Evolutionary conservation across 805 yeast species (phyloP).

Genomic region (Lipomyces chichibuensis): DNA sequence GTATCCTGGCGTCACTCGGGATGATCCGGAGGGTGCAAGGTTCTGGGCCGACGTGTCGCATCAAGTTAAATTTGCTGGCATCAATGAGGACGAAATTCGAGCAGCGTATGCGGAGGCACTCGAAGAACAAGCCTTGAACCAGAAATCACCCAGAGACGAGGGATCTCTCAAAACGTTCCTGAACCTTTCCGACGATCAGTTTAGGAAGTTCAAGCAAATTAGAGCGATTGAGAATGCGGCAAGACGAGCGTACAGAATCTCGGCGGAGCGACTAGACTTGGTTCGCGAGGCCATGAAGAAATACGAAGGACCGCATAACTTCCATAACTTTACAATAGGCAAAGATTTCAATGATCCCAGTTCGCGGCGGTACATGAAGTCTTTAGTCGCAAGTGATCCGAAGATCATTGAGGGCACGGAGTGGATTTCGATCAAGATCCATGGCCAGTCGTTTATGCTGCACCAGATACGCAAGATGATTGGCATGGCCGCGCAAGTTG

Average conservation of each 20-base stretch:
- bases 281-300: constrained; percentile 70
- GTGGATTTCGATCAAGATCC: constrained; percentile 94
- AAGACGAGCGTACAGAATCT: constrained; percentile 70
- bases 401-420: constrained; percentile 91
- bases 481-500: constrained; percentile 85
- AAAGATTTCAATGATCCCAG: constrained; percentile 81
- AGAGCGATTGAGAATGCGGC: constrained; percentile 66
- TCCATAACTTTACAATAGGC: constrained; percentile 87
- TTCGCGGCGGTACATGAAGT: constrained; percentile 79
- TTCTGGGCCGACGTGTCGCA: constrained; percentile 24
- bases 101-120: constrained; percentile 31
- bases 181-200: constrained; percentile 23
- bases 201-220: constrained; percentile 48
- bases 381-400: constrained; percentile 79
- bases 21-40: constrained; percentile 26
- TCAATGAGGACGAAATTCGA: constrained; percentile 35
- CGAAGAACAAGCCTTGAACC: not conserved
- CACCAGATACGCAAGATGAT: constrained; percentile 98
- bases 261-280: constrained; percentile 60
- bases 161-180: constrained; percentile 5
- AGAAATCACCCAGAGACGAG: constrained; percentile 44
- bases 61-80: constrained; percentile 16
- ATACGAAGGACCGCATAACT: constrained; percentile 87
- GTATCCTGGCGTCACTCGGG: constrained; percentile 16
- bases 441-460: constrained; percentile 97